Conservation (phyloP, 2,329 filamentous ascomycete genomes). For the Decorospora gaudefroyi region DNA sequence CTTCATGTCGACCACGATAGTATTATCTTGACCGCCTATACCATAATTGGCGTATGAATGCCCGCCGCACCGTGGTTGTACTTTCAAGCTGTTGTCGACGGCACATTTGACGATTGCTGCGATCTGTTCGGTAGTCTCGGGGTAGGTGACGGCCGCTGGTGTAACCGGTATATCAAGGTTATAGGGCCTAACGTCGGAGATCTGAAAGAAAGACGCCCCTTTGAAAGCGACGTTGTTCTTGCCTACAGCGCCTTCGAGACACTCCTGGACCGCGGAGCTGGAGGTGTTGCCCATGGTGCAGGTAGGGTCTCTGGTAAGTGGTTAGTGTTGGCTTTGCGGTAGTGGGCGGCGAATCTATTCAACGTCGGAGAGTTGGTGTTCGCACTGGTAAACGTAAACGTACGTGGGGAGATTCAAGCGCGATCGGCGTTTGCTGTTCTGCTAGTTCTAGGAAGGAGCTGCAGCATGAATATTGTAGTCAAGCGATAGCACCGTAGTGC, state of each 20-base stretch:
- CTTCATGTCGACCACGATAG: slow-evolving; percentile 57
- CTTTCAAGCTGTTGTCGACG: slow-evolving; percentile 54
- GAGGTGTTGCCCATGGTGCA: slow-evolving; percentile 38
- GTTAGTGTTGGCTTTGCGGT: neutral
- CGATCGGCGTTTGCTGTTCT: neutral
- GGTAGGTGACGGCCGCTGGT: slow-evolving; percentile 62
- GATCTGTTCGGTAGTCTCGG: slow-evolving; percentile 58
- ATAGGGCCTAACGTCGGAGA: slow-evolving; percentile 44
- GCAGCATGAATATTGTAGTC: neutral
- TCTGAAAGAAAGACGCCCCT: slow-evolving; percentile 33
- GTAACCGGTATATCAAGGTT: slow-evolving; percentile 45
- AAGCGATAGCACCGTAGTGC: neutral
- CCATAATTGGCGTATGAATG: slow-evolving; percentile 63
- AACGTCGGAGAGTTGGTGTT: too few species aligned
- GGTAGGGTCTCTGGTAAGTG: neutral
- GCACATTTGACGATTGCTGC: slow-evolving; percentile 64
- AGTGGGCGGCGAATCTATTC: too few species aligned
- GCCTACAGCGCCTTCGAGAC: slow-evolving; percentile 37
- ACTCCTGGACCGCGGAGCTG: slow-evolving; percentile 36
- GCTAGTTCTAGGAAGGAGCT: neutral
- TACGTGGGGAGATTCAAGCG: neutral
- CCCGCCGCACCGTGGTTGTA: slow-evolving; percentile 66
- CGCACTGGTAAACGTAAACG: too few species aligned
- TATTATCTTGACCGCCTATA: slow-evolving; percentile 54
- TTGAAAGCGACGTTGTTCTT: slow-evolving; percentile 31